Evolutionary conservation across 1,284 basidiomycete species (phyloP), one percentile per base, ranked within the genome.

Genomic region (Xerocomus nothofagi): DNA sequence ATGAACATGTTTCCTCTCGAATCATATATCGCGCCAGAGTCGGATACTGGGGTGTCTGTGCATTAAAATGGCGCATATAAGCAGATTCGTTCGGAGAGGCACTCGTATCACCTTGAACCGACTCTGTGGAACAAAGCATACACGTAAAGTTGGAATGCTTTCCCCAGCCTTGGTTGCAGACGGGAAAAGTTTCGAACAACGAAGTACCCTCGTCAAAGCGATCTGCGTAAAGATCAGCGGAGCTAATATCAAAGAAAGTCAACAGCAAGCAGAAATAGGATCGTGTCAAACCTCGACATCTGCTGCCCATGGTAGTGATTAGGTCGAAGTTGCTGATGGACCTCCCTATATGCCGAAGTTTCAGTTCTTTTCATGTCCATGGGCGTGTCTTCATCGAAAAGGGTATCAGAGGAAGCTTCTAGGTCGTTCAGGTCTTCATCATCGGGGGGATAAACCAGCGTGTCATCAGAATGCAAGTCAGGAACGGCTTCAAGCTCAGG

Each of bases 331-430:
- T 40, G 42, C 15, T 8, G 41, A 18, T 15, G 14, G 8, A 32
- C 21, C 44, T 54, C 47, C 33, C 21, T 62, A 11, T 62, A 66
- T 54, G 63, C 61, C 42, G 20, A 29, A 0, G 26, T 38, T 38
- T 48, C 18, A 0, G 23, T 32, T 15, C 38, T 8, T 39, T 53
- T 53, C 2, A 6, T 11, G 9, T 39, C 49, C 2, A 23, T 5
- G 20, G 6, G 14, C 8, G 14, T 14, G 9, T 49, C 56, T 40
- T 54, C 54, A 5, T 64, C 57, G 3, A 55, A 58, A 18, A 34
- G 34, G n/a, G 61, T 65, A 42, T 67, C 65, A 23, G 65, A 61
- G 41, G 65, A 67, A 23, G 49, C 45, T 37, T 59, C 61, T 3
- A 51, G 1, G 36, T 62, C 24, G 24, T 54, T 41, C 24, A 33